These are phyloP conservation scores for Dissophora globulifera DNA, from an alignment of 192 early-diverging fungal species.

Conservation along the genomic window DNA sequence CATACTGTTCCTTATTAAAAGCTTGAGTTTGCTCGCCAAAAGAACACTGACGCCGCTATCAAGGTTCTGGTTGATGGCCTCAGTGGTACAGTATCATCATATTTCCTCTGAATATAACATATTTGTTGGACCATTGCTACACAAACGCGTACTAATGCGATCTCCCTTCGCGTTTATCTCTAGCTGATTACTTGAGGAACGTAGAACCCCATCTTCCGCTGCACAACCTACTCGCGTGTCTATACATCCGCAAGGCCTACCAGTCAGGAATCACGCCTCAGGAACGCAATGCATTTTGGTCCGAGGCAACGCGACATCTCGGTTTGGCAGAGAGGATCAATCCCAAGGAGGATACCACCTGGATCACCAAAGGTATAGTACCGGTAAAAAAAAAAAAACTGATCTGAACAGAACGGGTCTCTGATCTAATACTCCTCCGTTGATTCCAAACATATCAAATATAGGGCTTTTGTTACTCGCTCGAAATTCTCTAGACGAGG, in stretches of 20 bases:
- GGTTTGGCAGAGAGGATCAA: slow-evolving; percentile 83
- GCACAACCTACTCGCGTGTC: slow-evolving; percentile 77
- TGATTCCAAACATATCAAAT: too few relatives aligned
- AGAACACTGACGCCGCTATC: slow-evolving; percentile 67
- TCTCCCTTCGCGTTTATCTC: too few relatives aligned
- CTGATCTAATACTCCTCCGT: too few relatives aligned
- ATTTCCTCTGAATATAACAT: too few relatives aligned
- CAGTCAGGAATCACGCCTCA: slow-evolving; percentile 31
- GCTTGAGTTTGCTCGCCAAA: slow-evolving; percentile 80
- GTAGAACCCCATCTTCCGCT: slow-evolving; percentile 73
- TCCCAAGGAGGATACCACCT: slow-evolving; percentile 71
- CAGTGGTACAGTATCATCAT: too few relatives aligned
- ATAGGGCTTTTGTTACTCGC: slow-evolving; percentile 68
- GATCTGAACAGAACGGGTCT: not conserved
- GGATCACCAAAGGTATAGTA: slow-evolving; percentile 73
- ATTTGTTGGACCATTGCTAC: too few relatives aligned
- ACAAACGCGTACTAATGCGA: too few relatives aligned
- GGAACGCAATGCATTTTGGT: slow-evolving; percentile 65
- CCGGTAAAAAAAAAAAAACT: not conserved
- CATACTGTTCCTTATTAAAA: too few relatives aligned
- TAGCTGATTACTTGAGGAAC: slow-evolving; percentile 50
- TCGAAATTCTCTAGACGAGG: slow-evolving; percentile 65
- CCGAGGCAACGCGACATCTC: slow-evolving; percentile 78
- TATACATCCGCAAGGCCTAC: slow-evolving; percentile 78
- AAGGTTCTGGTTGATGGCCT: slow-evolving; percentile 67